Conservation (phyloP, 768 basidiomycete species). For the Cystofilobasidium macerans region DNA sequence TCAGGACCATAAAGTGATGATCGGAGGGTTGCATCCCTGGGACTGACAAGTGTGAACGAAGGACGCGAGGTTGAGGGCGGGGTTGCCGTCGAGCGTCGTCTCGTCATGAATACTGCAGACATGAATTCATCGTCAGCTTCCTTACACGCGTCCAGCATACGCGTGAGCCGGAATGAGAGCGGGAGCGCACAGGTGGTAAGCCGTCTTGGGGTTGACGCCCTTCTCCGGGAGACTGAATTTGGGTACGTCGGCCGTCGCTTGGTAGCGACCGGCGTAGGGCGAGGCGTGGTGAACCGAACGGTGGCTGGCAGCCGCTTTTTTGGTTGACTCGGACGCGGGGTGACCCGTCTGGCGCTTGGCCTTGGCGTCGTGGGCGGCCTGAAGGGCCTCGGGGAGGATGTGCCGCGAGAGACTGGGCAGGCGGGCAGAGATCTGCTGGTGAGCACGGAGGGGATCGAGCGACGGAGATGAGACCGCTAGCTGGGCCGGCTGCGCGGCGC, state of each 20-base stretch:
- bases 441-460: background rate
- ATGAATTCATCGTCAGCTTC: too few relatives aligned
- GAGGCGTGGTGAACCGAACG: constrained; percentile 29
- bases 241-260: constrained; percentile 33
- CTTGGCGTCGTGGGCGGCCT: background rate
- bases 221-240: constrained; percentile 33
- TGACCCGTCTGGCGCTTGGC: too few relatives aligned
- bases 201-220: constrained; percentile 31
- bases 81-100: constrained; percentile 45
- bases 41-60: constrained; percentile 55
- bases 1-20: background rate
- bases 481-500: background rate
- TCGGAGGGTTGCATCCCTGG: too few relatives aligned
- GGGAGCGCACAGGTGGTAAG: constrained; percentile 34
- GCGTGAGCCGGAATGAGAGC: background rate
- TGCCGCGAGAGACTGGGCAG: background rate
- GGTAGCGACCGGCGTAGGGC: constrained; percentile 33
- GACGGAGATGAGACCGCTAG: background rate
- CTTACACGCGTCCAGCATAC: too few relatives aligned
- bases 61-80: constrained; percentile 54
- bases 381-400: background rate
- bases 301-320: too few relatives aligned
- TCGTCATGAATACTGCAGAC: constrained; percentile 44
- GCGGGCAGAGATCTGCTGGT: background rate
- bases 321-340: too few relatives aligned